Percentiles rank a stretch among this genome's conserved stretches.
Conservation (phyloP, 1,139 yeast genomes). For the Lodderomyces parapsilosis region DNA sequence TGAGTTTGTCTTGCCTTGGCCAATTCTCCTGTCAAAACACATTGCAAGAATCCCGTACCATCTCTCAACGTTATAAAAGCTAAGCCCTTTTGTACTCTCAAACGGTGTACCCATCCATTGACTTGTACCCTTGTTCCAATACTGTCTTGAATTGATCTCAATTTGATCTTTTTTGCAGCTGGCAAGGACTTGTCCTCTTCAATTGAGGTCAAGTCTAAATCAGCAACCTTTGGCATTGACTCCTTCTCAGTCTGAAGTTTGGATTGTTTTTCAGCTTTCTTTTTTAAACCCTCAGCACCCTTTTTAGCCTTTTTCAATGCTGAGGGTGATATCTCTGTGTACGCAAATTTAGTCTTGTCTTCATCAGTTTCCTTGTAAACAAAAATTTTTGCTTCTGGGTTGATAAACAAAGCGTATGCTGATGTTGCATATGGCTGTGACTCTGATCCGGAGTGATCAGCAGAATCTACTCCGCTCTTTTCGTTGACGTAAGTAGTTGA, state of each 20-base stretch:
- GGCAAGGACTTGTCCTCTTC: conserved; percentile 74
- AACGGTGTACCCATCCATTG: conserved; percentile 95
- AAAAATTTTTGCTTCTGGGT: conserved; percentile 59
- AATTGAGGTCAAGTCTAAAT: conserved; percentile 69
- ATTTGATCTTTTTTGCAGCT: conserved; percentile 64
- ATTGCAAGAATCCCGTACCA: conserved; percentile 88
- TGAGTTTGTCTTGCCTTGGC: conserved; percentile 87
- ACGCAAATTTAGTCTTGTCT: conserved; percentile 47
- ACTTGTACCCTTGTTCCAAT: conserved; percentile 68
- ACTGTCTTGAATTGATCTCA: conserved; percentile 50
- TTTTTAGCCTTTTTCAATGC: conserved; percentile 96
- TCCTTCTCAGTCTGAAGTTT: conserved; percentile 51
- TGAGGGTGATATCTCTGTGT: conserved; percentile 81
- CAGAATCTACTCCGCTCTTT: conserved; percentile 61
- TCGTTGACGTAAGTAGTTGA: conserved; percentile 66
- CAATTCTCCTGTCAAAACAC: conserved; percentile 84
- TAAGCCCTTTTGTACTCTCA: conserved; percentile 88
- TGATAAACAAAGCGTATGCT: conserved; percentile 71
- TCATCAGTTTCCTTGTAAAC: conserved; percentile 68
- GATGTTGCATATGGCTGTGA: conserved; percentile 74
- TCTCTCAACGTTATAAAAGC: conserved; percentile 92
- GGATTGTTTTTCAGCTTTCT: conserved; percentile 78
- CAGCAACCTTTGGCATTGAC: conserved; percentile 57
- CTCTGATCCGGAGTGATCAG: conserved; percentile 58
- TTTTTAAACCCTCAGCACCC: conserved; percentile 88